phyloP scores from a whole-genome alignment of 345 rosid species.

The Bruguiera parviflora region DNA sequence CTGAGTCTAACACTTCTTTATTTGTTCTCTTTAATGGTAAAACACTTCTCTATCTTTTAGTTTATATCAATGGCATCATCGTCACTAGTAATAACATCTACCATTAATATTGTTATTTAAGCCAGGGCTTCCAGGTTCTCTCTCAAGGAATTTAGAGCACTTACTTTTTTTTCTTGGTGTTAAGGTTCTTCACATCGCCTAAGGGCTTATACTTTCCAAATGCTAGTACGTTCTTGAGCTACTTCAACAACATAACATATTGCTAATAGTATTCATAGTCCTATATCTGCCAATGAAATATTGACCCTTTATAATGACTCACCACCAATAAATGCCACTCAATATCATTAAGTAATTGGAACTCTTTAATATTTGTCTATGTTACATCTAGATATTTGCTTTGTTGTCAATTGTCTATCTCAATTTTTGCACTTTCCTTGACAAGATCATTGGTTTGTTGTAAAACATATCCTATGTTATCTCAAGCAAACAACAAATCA shows the following conservation, averaged over 20 bases:
- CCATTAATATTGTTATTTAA: neutral
- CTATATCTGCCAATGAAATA: neutral
- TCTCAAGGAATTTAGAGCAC: neutral
- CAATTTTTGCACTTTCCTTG: neutral
- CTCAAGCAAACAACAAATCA: neutral
- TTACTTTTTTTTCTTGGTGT: neutral
- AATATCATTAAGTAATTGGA: neutral
- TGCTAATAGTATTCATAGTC: neutral
- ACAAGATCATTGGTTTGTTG: neutral
- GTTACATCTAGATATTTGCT: neutral
- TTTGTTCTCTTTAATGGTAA: neutral
- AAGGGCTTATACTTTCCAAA: neutral
- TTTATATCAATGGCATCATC: neutral
- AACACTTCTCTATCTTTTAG: neutral
- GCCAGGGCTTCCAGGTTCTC: neutral
- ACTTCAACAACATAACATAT: neutral
- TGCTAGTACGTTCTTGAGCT: neutral
- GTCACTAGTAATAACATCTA: neutral
- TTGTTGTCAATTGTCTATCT: neutral
- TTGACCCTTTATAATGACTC: neutral
- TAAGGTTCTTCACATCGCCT: neutral
- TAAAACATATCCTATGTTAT: neutral
- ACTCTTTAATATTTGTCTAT: neutral
- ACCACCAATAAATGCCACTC: neutral
- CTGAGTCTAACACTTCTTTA: neutral